Conservation (phyloP, 2,329 filamentous ascomycete genomes). For the Rosellinia necatrix region DNA sequence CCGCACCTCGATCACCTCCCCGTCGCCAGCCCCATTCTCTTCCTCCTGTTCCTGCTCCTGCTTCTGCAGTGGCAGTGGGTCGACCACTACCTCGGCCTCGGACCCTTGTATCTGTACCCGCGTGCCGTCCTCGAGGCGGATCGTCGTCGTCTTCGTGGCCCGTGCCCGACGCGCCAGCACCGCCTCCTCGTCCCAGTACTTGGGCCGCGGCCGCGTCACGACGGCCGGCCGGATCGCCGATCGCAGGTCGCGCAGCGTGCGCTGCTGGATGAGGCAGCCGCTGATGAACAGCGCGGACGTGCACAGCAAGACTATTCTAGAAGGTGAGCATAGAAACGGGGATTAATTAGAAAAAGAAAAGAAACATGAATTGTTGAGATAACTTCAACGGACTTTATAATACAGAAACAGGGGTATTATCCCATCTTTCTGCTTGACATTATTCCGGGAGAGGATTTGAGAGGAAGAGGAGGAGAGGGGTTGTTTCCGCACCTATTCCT, state of each 20-base stretch:
- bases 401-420: too few species aligned
- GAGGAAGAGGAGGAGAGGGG: not conserved
- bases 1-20: slow-evolving; percentile 43
- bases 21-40: not conserved
- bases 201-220: slow-evolving; percentile 51
- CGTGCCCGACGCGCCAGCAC: too few species aligned
- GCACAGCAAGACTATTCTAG: slow-evolving; percentile 69
- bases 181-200: slow-evolving; percentile 43
- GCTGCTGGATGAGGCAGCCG: slow-evolving; percentile 86
- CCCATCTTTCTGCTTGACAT: too few species aligned
- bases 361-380: too few species aligned
- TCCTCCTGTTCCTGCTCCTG: not conserved
- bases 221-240: slow-evolving; percentile 64
- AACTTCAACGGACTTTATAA: not conserved
- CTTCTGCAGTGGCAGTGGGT: not conserved
- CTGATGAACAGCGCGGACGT: slow-evolving; percentile 84
- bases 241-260: slow-evolving; percentile 78
- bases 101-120: slow-evolving; percentile 42
- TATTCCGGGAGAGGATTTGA: too few species aligned
- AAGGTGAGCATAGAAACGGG: too few species aligned
- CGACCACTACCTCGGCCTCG: slow-evolving; percentile 40
- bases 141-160: slow-evolving; percentile 48
- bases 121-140: slow-evolving; percentile 53
- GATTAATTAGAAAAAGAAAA: too few species aligned
- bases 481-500: slow-evolving; percentile 55